A percentile compares a stretch with the other conserved stretches of the same genome.
Evolutionary conservation across 345 rosid genomes (phyloP).

Genomic region (Ceriops zippeliana): DNA sequence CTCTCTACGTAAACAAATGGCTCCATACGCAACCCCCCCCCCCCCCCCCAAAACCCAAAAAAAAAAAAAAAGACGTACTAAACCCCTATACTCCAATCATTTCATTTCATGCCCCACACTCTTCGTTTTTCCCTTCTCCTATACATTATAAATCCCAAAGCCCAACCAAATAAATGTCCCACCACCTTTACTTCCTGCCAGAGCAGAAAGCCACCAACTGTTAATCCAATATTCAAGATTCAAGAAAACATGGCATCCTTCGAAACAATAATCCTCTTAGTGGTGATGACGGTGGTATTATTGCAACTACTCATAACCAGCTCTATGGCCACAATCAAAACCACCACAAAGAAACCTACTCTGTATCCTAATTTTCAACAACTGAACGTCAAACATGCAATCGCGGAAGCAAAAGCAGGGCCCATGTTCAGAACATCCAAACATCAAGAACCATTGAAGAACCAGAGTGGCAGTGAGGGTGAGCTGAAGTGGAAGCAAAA

Average conservation of each 20-base stretch:
- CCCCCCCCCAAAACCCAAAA: not conserved
- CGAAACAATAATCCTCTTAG: not conserved
- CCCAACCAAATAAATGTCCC: slow-evolving; percentile 27
- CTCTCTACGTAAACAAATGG: too few species aligned
- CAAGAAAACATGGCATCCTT: slow-evolving; percentile 16
- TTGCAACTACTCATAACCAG: slow-evolving; percentile 11
- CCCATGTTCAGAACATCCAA: slow-evolving; percentile 27
- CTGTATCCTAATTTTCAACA: slow-evolving; percentile 47
- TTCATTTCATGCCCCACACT: not conserved
- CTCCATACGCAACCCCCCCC: not conserved
- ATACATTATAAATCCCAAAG: slow-evolving; percentile 8
- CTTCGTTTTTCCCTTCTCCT: not conserved
- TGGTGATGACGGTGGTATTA: not conserved
- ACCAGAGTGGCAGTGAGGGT: slow-evolving; percentile 5
- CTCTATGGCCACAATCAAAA: slow-evolving; percentile 5
- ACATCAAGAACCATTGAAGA: slow-evolving; percentile 23
- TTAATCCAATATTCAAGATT: not conserved
- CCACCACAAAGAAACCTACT: not conserved
- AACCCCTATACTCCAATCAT: slow-evolving; percentile 23
- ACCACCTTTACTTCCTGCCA: not conserved
- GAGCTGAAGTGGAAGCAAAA: slow-evolving; percentile 34
- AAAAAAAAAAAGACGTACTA: not conserved
- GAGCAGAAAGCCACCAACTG: not conserved
- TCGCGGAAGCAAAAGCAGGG: slow-evolving; percentile 20
- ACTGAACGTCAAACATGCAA: slow-evolving; percentile 39